Conservation (phyloP, 495 filamentous ascomycete genomes). For the Stereocaulon alpinum region DNA sequence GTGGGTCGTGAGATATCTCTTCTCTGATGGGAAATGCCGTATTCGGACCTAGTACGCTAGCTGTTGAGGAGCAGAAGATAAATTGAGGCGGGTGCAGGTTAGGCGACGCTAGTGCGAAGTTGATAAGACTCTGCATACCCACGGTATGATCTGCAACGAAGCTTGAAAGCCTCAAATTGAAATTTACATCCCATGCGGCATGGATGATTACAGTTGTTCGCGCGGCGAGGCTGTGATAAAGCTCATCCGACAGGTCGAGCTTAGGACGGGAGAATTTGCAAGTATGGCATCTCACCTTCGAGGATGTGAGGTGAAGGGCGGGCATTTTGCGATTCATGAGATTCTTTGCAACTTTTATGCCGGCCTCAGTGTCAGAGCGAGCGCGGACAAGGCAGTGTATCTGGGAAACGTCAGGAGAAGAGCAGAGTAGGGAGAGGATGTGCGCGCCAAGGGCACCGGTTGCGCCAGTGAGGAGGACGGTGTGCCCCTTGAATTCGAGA, state of each 20-base stretch:
- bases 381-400: slow-evolving; percentile 51
- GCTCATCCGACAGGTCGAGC: slow-evolving; percentile 35
- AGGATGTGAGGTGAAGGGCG: slow-evolving; percentile 18
- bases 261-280: slow-evolving; percentile 26
- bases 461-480: slow-evolving; percentile 44
- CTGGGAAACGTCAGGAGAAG: slow-evolving; percentile 25
- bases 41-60: slow-evolving; percentile 23
- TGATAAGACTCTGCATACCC: slow-evolving; percentile 44
- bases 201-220: slow-evolving; percentile 46
- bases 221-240: slow-evolving; percentile 31
- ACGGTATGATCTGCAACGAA: slow-evolving; percentile 48
- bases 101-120: slow-evolving; percentile 36
- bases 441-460: slow-evolving; percentile 53
- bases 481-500: slow-evolving; percentile 2
- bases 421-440: slow-evolving; percentile 38
- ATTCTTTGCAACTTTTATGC: slow-evolving; percentile 38
- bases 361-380: slow-evolving; percentile 34
- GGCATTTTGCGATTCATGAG: slow-evolving; percentile 27
- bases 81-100: slow-evolving; percentile 30
- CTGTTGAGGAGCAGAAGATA: slow-evolving; percentile 52
- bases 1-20: slow-evolving; percentile 35
- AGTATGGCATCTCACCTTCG: slow-evolving; percentile 24
- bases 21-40: slow-evolving; percentile 38
- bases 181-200: slow-evolving; percentile 65
- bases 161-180: slow-evolving; percentile 48